These are phyloP conservation scores for Podospora didyma DNA, from an alignment of 495 filamentous ascomycete species.

Conservation along the genomic window DNA sequence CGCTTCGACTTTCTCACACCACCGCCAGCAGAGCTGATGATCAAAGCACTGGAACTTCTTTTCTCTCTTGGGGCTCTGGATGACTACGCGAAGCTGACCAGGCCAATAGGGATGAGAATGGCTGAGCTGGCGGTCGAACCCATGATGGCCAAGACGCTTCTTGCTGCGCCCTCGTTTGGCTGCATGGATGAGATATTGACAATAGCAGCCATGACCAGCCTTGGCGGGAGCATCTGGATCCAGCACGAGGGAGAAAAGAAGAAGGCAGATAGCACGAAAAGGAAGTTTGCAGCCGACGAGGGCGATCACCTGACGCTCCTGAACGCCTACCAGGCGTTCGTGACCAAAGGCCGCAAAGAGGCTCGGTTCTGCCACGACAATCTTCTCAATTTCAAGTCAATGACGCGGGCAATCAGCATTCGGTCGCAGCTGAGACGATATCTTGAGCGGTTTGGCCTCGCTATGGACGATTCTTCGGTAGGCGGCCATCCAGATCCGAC, in stretches of 20 bases:
- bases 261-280: conserved; percentile 62
- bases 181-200: conserved; percentile 84
- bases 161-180: conserved; percentile 68
- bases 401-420: conserved; percentile 81
- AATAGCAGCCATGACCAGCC: conserved; percentile 91
- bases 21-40: conserved; percentile 83
- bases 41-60: conserved; percentile 82
- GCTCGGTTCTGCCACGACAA: conserved; percentile 84
- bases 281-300: conserved; percentile 89
- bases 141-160: conserved; percentile 91
- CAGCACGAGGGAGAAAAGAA: conserved; percentile 74
- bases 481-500: conserved; percentile 7
- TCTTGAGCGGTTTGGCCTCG: conserved; percentile 78
- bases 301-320: conserved; percentile 93
- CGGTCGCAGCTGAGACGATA: conserved; percentile 82
- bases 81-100: conserved; percentile 86
- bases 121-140: conserved; percentile 93
- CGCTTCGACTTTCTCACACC: conserved; percentile 87
- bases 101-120: conserved; percentile 83
- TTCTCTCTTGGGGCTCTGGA: conserved; percentile 88
- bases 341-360: conserved; percentile 81
- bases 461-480: conserved; percentile 55
- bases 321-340: conserved; percentile 89
- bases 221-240: conserved; percentile 78
- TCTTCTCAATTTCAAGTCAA: conserved; percentile 76